Evolutionary conservation across 2,329 filamentous ascomycete species (phyloP), one percentile per base, ranked within the genome.

Genomic region (Colletotrichum lindemuthianum): DNA sequence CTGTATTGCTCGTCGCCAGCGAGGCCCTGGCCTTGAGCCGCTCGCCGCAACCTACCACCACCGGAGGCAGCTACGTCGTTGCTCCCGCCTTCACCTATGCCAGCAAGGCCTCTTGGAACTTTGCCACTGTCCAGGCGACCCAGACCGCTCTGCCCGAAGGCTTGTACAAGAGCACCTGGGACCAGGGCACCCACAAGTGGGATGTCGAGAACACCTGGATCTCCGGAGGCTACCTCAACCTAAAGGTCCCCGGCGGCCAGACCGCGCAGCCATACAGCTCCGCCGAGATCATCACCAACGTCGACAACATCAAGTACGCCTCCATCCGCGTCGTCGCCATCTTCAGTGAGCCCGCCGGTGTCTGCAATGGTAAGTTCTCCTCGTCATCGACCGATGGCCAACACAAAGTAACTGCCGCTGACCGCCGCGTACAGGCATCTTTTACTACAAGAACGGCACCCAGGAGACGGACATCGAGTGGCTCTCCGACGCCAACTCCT

Each of bases 381-480:
- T 1, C 24, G 6, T 4, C 8, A 15, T 16, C 3, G 1, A 3
- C 9, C n/a, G 8, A 43, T 8, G n/a, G n/a, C 5, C n/a, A 13
- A 5, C 2, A 8, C 2, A 32, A 13, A 24, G 24, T 2, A 24
- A 24, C 24, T 24, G 4, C 4, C 2, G n/a, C 32, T 60, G 5
- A 64, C 4, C 33, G 24, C 24, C 24, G 12, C 2, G 2, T 4
- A 13, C 3, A 75, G 73, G 73, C 37, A 73, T 74, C 56, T 75
- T 75, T 67, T 72, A 73, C 36, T 75, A 74, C 57, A 15, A 69
- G 7, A 67, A 60, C 0, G 68, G 72, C 12, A 70, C 55, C 5
- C 73, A 75, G 32, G 73, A 75, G 51, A 70, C 69, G 1, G 73
- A 75, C 2, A 75, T 75, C 7, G 73, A 75, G 54, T 75, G 73